Base-by-base conservation (phyloP, 1,139 yeast genomes). In the Scheffersomyces segobiensis region DNA sequence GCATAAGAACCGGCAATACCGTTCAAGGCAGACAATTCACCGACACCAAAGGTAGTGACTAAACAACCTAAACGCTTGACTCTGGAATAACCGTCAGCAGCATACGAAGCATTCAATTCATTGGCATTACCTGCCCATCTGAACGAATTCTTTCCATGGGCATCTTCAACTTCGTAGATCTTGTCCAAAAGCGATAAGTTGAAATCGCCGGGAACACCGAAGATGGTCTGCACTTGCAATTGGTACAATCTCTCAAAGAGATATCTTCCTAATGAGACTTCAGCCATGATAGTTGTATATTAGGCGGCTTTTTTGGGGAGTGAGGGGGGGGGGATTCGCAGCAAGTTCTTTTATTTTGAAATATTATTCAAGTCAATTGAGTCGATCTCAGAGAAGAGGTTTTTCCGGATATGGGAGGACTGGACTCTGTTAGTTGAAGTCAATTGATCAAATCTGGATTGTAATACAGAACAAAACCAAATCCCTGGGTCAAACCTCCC, bases 101-200 rank as follows among this genome's bases (percentile, higher is more conserved):
- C 80, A 60, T 78, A 77, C 22, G 82, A 79, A 12, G 81, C 80
- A 56, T 76, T 78, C 66, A 78, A 73, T 62, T 78, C 81, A 61
- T 78, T 78, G 65, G 80, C 79, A 62, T 76, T 76, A 49, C 82
- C 82, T 2, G 79, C 79, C 82, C 82, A 78, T 65, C 71, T 67
- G 24, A 48, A 48, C 24, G 50, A 48, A n/a, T 24, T 24, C 59
- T 61, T 61, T 69, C 77, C 67, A 10, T 73, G 74, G 20, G 70
- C 76, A 51, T 56, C 57, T 17, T 63, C 65, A 32, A 77, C 79
- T 57, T 77, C 80, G 60, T 77, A 76, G 52, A 78, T 67, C 62
- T 74, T 75, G 62, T 78, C 81, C 58, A 77, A 71, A 50, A 78
- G 68, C 3, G 75, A 64, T 55, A 75, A 70, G 66, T 77, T 77